phyloP scores from a whole-genome alignment of 352 stramenopile species.

The Blastocystis sp. region DNA sequence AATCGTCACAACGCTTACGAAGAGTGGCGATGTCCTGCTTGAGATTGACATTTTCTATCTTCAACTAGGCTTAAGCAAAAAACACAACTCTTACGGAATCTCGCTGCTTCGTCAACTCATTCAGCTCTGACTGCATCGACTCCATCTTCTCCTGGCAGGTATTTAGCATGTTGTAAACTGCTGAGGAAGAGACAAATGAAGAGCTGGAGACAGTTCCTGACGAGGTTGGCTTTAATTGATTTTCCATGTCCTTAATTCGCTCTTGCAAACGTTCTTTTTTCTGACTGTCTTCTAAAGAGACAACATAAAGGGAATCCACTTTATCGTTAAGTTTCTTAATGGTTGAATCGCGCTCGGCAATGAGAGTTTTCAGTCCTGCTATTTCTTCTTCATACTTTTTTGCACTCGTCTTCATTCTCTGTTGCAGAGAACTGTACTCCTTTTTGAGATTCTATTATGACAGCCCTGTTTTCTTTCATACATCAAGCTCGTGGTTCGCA shows the following conservation, averaged over 20 bases:
- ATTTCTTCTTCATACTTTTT: neutral
- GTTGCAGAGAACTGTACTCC: neutral
- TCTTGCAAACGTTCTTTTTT: slow-evolving; percentile 11
- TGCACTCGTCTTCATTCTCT: neutral
- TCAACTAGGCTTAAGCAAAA: neutral
- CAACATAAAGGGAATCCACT: neutral
- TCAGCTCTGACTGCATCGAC: neutral
- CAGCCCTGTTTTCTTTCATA: neutral
- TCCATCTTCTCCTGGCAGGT: neutral
- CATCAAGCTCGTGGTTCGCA: slow-evolving; percentile 17
- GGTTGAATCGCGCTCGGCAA: neutral
- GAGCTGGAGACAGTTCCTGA: neutral
- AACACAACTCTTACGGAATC: neutral
- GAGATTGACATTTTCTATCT: neutral
- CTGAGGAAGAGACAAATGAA: neutral
- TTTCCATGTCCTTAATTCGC: neutral
- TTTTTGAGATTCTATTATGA: neutral
- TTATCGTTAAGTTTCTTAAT: slow-evolving; percentile 17
- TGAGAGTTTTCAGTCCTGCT: neutral
- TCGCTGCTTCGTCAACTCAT: neutral
- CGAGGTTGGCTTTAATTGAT: neutral
- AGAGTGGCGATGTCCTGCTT: neutral
- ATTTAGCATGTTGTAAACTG: neutral
- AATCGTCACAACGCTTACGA: neutral
- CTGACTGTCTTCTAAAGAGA: neutral